Base-by-base conservation (phyloP, 2,329 filamentous ascomycete genomes). In the Penicillium thymicola region DNA sequence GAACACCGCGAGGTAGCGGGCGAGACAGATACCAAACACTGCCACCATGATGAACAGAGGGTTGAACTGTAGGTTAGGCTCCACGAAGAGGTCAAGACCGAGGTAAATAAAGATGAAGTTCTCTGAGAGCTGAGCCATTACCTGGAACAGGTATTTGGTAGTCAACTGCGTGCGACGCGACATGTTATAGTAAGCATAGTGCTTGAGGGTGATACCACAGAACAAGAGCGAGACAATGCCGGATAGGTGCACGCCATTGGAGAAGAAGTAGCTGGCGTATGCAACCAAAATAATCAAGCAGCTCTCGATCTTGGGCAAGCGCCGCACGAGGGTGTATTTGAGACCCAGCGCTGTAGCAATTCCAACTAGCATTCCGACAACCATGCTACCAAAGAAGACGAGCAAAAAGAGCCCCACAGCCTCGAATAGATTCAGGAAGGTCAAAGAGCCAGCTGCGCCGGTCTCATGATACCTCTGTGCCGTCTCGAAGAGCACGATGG, bases 51-150 rank as follows among this genome's bases (percentile, higher is more conserved):
- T 97, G 68, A 99, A 90, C 3, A 96, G 85, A 0, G 94, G 94
- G 70, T 97, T 95, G 77, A 95, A 99, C 58, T 90, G 86, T 25
- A 97, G 81, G 48, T 90, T 85, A 51, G 86, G 87, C 67, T 97
- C 92, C 3, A 94, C 97, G 73, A 99, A 97, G 28, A 99, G 82
- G 0, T 94, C 95, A 3, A 99, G 81, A 6, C 94, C 94, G 0
- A 99, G 85, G 70, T 99, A 99, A 74, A 99, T 99, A 79, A 99
- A 99, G 75, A 99, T 99, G 72, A 99, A 99, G 75, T 99, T 99
- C 77, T 99, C 94, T 0, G 93, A 96, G 44, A 99, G 78, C 75
- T 99, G 94, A 4, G 94, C 90, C 66, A 95, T 87, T 60, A 96
- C 88, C 73, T 96, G 91, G 78, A 99, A 99, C 55, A 97, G 83